phyloP scores from a whole-genome alignment of 73 alveolate species.

The Blepharisma japonicum region DNA sequence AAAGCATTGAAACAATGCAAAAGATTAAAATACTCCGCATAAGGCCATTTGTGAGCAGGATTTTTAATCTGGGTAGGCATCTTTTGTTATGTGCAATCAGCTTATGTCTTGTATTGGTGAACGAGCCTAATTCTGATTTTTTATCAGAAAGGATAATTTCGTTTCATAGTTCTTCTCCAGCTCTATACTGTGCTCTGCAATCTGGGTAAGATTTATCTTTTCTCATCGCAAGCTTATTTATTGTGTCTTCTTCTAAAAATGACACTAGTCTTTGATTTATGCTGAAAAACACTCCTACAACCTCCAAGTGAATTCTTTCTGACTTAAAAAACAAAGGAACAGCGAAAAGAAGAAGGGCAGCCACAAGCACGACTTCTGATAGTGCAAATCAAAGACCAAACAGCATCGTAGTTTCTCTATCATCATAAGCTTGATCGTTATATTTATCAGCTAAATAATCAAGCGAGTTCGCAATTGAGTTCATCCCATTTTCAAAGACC shows the following conservation, averaged over 20 bases:
- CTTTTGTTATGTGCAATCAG: too few relatives aligned
- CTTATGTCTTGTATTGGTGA: too few relatives aligned
- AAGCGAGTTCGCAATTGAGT: not conserved
- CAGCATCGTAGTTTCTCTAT: not conserved
- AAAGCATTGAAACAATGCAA: too few relatives aligned
- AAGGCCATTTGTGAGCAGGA: too few relatives aligned
- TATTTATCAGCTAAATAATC: not conserved
- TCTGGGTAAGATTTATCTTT: conserved; percentile 20
- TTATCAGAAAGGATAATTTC: too few relatives aligned
- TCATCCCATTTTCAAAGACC: conserved; percentile 9
- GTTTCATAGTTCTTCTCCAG: conserved; percentile 3
- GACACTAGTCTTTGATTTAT: not conserved
- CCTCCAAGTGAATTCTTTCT: not conserved
- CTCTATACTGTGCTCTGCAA: not conserved
- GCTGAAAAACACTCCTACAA: conserved; percentile 21
- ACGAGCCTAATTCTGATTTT: too few relatives aligned
- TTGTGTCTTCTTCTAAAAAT: too few relatives aligned
- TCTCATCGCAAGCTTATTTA: not conserved
- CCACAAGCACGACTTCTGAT: not conserved
- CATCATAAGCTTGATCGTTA: not conserved
- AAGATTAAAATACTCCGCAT: too few relatives aligned
- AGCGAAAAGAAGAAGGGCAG: conserved; percentile 5
- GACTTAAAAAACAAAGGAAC: conserved; percentile 1
- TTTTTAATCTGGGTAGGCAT: too few relatives aligned
- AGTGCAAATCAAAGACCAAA: not conserved